These are phyloP conservation scores for Aphanomyces euteiches DNA, from an alignment of 352 stramenopile species.

Conservation along the genomic window DNA sequence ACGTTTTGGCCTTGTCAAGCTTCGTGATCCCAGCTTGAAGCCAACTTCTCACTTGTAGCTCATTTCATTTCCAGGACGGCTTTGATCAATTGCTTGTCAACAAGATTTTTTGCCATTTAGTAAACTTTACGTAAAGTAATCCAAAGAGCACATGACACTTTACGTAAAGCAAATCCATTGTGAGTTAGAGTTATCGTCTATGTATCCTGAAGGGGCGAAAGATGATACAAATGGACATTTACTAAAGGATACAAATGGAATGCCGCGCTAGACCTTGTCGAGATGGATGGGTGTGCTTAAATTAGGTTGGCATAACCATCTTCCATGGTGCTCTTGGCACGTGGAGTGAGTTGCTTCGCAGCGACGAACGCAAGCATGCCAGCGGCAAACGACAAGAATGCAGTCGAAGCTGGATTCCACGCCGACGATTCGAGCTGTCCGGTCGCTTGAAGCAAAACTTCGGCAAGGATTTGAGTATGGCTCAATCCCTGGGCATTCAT, in stretches of 20 bases:
- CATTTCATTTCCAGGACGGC: too few relatives aligned
- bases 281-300: background rate
- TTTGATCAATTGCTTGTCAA: too few relatives aligned
- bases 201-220: too few relatives aligned
- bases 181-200: too few relatives aligned
- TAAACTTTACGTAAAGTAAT: too few relatives aligned
- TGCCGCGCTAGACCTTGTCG: too few relatives aligned
- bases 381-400: conserved; percentile 23
- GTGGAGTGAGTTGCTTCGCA: background rate
- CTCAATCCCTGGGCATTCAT: background rate
- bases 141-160: too few relatives aligned
- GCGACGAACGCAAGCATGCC: conserved; percentile 28
- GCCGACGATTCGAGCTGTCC: background rate
- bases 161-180: too few relatives aligned
- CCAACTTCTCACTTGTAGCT: too few relatives aligned
- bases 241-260: too few relatives aligned
- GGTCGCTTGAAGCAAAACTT: conserved; percentile 23
- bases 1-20: background rate
- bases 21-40: background rate
- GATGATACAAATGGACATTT: too few relatives aligned
- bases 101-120: too few relatives aligned
- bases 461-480: conserved; percentile 23
- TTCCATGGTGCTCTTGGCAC: conserved; percentile 27
- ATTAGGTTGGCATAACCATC: conserved; percentile 30
- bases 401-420: background rate